These are phyloP conservation scores for Stagonosporopsis tanaceti DNA, from an alignment of 2,329 filamentous ascomycete genomes.

Conservation along the genomic window DNA sequence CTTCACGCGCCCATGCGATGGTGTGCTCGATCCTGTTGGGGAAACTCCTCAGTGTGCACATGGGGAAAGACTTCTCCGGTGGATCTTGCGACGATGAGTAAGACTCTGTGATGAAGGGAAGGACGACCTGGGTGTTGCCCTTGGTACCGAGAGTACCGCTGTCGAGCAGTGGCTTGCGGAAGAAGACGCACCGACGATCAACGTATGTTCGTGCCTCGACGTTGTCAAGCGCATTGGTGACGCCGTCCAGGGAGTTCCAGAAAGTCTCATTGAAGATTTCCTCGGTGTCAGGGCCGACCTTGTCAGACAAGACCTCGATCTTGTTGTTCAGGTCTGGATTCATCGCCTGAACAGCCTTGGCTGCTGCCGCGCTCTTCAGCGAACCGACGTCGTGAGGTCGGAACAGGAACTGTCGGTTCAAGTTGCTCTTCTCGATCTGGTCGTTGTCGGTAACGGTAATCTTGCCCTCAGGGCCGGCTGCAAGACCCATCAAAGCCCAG, in stretches of 20 bases:
- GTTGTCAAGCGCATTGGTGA: constrained; percentile 97
- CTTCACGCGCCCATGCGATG: constrained; percentile 95
- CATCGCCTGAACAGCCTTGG: constrained; percentile 89
- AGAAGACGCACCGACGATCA: constrained; percentile 95
- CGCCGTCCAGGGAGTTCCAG: constrained; percentile 85
- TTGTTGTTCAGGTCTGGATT: constrained; percentile 91
- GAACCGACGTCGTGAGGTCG: constrained; percentile 90
- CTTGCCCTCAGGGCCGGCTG: constrained; percentile 84
- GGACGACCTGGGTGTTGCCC: constrained; percentile 95
- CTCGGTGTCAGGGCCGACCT: constrained; percentile 91
- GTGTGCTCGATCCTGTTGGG: constrained; percentile 99
- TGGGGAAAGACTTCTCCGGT: constrained; percentile 97
- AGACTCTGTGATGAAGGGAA: constrained; percentile 91
- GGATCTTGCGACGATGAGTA: constrained; percentile 98
- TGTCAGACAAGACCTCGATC: constrained; percentile 85
- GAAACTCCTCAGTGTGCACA: constrained; percentile 97
- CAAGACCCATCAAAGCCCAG: constrained; percentile 98
- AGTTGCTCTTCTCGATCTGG: constrained; percentile 97
- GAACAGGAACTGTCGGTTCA: constrained; percentile 98
- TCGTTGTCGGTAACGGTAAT: constrained; percentile 98
- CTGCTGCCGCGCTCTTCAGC: constrained; percentile 95
- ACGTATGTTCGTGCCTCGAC: constrained; percentile 97
- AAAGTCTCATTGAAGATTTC: constrained; percentile 93
- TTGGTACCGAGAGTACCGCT: constrained; percentile 98
- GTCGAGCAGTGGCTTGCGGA: constrained; percentile 94